phyloP scores from a whole-genome alignment of 1,284 basidiomycete genomes.

The Papiliotrema terrestris region DNA sequence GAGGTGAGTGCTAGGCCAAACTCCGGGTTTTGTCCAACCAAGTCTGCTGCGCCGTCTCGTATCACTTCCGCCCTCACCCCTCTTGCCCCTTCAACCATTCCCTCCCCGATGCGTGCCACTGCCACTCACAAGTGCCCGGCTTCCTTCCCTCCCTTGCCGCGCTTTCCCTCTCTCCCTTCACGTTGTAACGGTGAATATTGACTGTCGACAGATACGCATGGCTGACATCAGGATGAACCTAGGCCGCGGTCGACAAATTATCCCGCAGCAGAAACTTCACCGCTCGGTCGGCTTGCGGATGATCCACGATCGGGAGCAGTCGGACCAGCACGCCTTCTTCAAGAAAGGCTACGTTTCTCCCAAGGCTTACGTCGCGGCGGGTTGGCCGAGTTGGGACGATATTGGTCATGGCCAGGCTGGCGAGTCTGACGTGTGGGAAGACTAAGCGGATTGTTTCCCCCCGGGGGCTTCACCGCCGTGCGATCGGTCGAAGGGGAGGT shows the following conservation, averaged over 20 bases:
- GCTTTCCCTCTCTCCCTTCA: not conserved
- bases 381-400: not conserved
- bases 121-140: too few species aligned
- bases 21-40: not conserved
- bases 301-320: not conserved
- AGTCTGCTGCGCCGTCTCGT: not conserved
- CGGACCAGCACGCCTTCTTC: not conserved
- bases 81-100: too few species aligned
- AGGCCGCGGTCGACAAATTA: constrained; percentile 9
- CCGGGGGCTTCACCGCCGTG: too few species aligned
- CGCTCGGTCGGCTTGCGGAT: constrained; percentile 9
- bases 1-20: constrained; percentile 4
- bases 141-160: too few species aligned
- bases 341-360: not conserved
- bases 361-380: not conserved
- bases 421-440: not conserved
- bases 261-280: constrained; percentile 12
- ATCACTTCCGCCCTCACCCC: too few species aligned
- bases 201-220: not conserved
- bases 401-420: not conserved
- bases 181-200: not conserved
- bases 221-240: constrained; percentile 4
- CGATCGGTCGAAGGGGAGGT: too few species aligned
- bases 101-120: too few species aligned
- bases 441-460: not conserved